Conservation (phyloP, 495 filamentous ascomycete species). For the Aspergillus leporis region DNA sequence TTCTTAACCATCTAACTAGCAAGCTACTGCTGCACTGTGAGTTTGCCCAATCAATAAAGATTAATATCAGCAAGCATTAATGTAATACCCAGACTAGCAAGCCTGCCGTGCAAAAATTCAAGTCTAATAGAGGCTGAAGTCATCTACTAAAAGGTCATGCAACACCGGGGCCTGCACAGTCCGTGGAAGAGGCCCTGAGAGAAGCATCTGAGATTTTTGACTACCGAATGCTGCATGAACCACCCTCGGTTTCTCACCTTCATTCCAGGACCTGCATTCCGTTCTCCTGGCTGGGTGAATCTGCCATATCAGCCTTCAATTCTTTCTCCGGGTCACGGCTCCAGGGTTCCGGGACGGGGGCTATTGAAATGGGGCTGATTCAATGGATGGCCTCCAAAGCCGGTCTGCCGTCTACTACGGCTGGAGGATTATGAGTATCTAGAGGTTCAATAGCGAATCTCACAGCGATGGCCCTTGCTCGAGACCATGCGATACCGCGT, state of each 20-base stretch:
- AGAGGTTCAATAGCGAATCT: conserved; percentile 33
- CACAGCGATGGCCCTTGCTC: conserved; percentile 22
- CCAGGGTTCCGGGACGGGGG: conserved; percentile 18
- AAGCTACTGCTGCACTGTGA: no score
- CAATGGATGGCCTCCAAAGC: conserved; percentile 19
- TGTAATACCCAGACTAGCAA: no score
- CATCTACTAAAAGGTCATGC: no score
- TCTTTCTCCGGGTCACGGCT: conserved; percentile 6
- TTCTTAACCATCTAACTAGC: no score
- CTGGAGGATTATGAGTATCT: conserved; percentile 27
- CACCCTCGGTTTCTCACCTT: conserved; percentile 22
- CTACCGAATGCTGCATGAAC: conserved; percentile 5
- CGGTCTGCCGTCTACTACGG: conserved; percentile 16
- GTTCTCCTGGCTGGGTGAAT: conserved; percentile 14
- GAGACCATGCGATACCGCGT: conserved; percentile 20
- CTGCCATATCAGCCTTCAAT: conserved; percentile 17
- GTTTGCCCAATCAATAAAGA: no score
- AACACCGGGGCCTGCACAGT: no score
- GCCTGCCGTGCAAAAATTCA: no score
- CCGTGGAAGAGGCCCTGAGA: no score
- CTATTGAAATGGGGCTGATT: conserved; percentile 19
- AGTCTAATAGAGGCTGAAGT: no score
- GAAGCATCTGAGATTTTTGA: conserved; percentile 44
- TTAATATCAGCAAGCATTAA: no score
- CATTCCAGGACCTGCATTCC: conserved; percentile 15